phyloP scores from a whole-genome alignment of 2,329 filamentous ascomycete species.

The Keithomyces neogunnii region DNA sequence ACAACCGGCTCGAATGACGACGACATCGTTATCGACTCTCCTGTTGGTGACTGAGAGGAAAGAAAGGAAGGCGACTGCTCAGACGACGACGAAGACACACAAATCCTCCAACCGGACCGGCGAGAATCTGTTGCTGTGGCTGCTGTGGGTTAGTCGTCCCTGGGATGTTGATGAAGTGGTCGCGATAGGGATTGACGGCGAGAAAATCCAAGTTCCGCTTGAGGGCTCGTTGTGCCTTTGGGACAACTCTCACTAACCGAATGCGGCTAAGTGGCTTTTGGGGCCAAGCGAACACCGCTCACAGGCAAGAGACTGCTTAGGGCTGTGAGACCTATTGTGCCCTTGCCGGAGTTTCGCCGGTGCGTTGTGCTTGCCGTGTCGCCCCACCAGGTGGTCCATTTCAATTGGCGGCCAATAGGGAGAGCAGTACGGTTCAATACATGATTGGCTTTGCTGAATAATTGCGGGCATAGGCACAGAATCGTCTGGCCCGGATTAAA shows the following conservation, averaged over 20 bases:
- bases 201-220: slow-evolving; percentile 32
- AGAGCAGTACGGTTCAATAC: too few species aligned
- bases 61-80: slow-evolving; percentile 24
- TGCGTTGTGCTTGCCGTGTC: too few species aligned
- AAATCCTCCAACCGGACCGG: slow-evolving; percentile 29
- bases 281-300: slow-evolving; percentile 27
- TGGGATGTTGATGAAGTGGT: slow-evolving; percentile 28
- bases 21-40: slow-evolving; percentile 49
- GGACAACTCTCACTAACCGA: slow-evolving; percentile 22
- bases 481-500: too few species aligned
- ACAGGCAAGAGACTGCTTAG: slow-evolving; percentile 24
- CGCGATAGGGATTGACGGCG: slow-evolving; percentile 29
- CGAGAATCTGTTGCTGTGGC: slow-evolving; percentile 31
- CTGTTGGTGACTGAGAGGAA: slow-evolving; percentile 20
- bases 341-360: slow-evolving; percentile 23
- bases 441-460: too few species aligned
- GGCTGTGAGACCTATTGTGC: slow-evolving; percentile 30
- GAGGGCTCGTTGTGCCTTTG: slow-evolving; percentile 32
- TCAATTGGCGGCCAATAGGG: too few species aligned
- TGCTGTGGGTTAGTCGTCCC: slow-evolving; percentile 34
- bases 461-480: too few species aligned
- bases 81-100: slow-evolving; percentile 24
- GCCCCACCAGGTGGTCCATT: too few species aligned
- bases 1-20: slow-evolving; percentile 59
- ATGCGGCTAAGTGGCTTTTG: slow-evolving; percentile 20